These are phyloP conservation scores for Plasmopara muralis DNA, from an alignment of 352 stramenopile genomes.

Conservation along the genomic window DNA sequence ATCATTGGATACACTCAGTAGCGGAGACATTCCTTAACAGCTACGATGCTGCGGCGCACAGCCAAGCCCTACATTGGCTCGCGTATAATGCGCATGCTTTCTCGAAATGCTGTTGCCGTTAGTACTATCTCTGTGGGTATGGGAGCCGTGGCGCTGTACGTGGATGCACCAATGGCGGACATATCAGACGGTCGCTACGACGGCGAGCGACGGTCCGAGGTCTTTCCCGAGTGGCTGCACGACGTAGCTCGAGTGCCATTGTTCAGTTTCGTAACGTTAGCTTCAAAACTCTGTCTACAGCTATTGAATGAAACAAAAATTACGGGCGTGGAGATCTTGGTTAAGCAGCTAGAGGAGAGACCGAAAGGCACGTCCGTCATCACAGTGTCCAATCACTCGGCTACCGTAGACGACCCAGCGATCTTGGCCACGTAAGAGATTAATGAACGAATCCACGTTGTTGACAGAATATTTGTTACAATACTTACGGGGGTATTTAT, in stretches of 20 bases:
- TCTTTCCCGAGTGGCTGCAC: constrained; percentile 68
- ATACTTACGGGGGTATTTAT: constrained; percentile 3
- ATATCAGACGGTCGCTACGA: constrained; percentile 45
- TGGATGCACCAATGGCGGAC: constrained; percentile 59
- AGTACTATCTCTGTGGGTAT: constrained; percentile 33
- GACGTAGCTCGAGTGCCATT: constrained; percentile 46
- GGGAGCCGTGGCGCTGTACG: constrained; percentile 32
- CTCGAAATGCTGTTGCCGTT: constrained; percentile 17
- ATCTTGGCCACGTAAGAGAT: constrained; percentile 53
- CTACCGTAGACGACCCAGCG: constrained; percentile 72
- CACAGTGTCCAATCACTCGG: constrained; percentile 81
- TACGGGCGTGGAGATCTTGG: constrained; percentile 41
- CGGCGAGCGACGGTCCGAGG: constrained; percentile 19
- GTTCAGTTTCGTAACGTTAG: constrained; percentile 36
- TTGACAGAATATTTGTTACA: neutral
- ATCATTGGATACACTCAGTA: too few species aligned
- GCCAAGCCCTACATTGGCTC: constrained; percentile 8
- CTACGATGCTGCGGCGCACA: constrained; percentile 23
- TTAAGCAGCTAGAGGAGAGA: constrained; percentile 33
- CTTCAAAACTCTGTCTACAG: constrained; percentile 54
- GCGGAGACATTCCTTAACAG: too few species aligned
- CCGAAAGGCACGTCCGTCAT: constrained; percentile 52
- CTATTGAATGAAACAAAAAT: constrained; percentile 42
- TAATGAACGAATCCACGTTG: neutral
- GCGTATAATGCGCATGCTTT: constrained; percentile 13